Evolutionary conservation across 176 grass and related monocot species (phyloP), one percentile per base, ranked within the genome.

Genomic region (Urochloa ruziziensis): DNA sequence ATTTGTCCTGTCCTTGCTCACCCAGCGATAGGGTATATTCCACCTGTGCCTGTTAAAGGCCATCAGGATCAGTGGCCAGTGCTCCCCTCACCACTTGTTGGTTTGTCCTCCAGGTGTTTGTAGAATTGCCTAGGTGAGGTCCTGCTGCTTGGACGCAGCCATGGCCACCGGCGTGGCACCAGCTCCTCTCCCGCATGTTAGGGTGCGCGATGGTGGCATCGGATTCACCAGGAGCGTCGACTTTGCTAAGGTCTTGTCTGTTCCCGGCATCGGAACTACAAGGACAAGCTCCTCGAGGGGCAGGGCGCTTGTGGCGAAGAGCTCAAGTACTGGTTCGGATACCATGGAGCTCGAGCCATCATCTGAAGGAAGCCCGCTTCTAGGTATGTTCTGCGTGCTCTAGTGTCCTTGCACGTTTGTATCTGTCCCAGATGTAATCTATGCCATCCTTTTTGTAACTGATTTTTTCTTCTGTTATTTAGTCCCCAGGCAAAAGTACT

Each of bases 401-500:
- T 77, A 21, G 32, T 78, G 12, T 58, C 36, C 64, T 65, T 90
- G 44, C 23, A 57, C 4, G 16, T 17, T 44, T 77, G 9, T 24
- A 56, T 79, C 15, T 82, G 53, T 64, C 82, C 46, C 42, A 27
- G 27, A 29, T 36, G 48, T 71, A 47, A 53, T 82, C 32, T 83
- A 27, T 74, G 33, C 5, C 0, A 29, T 34, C 12, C 12, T 71
- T 80, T 9, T 35, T 54, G 21, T 44, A 27, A 74, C 42, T 65
- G 70, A 73, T 28, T 4, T 34, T 79, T 35, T 24, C 74, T 62
- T 85, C 21, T 65, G 6, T 68, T 47, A 40, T 83, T 75, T 33
- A 99, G 96, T 96, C 79, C 96, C 96, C 16, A 91, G 89, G 59
- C 96, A 99, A 64, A 99, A 99, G 62, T 99, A 99, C 70, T 99